phyloP scores from a whole-genome alignment of 768 basidiomycete species.

The Termitomyces bulborhizus region DNA sequence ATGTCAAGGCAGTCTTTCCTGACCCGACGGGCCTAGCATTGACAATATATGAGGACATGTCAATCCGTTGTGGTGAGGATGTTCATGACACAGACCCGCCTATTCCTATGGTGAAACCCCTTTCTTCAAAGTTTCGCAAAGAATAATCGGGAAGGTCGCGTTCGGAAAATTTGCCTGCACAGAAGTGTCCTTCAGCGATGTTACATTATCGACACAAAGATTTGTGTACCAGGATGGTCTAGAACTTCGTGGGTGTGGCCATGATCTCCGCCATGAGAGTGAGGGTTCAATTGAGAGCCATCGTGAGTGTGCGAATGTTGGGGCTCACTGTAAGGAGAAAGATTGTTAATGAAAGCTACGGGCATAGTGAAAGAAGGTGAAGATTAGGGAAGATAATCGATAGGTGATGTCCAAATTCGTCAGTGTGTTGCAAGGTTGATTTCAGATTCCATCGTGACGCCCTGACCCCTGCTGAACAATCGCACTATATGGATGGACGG shows the following conservation, averaged over 20 bases:
- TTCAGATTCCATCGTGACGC: no score
- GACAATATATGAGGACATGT: background rate
- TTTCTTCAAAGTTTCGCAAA: constrained; percentile 78
- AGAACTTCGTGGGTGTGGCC: constrained; percentile 95
- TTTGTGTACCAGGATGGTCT: constrained; percentile 70
- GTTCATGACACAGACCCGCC: constrained; percentile 63
- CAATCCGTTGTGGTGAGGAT: background rate
- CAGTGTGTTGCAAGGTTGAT: background rate
- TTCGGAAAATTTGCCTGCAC: constrained; percentile 82
- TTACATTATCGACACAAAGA: background rate
- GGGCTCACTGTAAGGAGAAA: constrained; percentile 28
- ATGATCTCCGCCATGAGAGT: constrained; percentile 69
- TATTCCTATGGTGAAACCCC: constrained; percentile 97
- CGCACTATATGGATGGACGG: background rate
- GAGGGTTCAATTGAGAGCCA: constrained; percentile 30
- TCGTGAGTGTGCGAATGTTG: constrained; percentile 47
- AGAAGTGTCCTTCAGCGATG: background rate
- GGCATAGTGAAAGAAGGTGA: constrained; percentile 34
- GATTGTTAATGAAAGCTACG: constrained; percentile 73
- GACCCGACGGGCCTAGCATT: constrained; percentile 90
- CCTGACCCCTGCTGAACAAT: no score
- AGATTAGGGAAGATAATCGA: background rate
- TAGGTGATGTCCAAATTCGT: background rate
- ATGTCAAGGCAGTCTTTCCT: constrained; percentile 91
- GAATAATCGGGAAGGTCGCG: constrained; percentile 89